A percentile compares a stretch with the other conserved stretches of the same genome.
phyloP scores from a whole-genome alignment of 225 moss, liverwort and hornwort species.

The Takakia lepidozioides region DNA sequence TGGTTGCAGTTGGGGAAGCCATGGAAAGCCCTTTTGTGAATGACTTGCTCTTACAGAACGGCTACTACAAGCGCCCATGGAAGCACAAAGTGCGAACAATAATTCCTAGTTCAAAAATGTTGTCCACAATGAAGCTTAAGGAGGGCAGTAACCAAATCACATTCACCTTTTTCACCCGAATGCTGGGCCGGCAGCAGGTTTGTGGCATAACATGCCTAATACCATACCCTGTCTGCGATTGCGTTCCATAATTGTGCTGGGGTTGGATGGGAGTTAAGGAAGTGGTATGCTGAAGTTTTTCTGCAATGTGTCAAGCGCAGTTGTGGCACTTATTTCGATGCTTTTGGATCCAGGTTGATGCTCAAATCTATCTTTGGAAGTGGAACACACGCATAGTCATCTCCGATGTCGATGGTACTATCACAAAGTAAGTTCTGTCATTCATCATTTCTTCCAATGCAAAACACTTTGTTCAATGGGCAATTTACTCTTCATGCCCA shows the following conservation, averaged over 20 bases:
- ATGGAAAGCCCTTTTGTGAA: constrained; percentile 21
- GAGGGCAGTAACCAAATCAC: constrained; percentile 55
- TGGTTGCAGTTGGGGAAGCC: constrained; percentile 27
- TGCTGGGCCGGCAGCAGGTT: constrained; percentile 58
- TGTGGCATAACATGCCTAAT: no score
- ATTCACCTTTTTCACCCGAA: constrained; percentile 43
- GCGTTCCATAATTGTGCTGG: no score
- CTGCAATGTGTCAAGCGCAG: no score
- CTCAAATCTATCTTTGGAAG: constrained; percentile 52
- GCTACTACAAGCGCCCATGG: constrained; percentile 38
- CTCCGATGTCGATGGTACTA: constrained; percentile 61
- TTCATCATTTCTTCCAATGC: background rate
- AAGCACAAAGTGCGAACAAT: constrained; percentile 38
- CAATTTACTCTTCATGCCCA: no score
- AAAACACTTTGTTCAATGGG: no score
- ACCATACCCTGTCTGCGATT: no score
- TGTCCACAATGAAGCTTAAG: constrained; percentile 43
- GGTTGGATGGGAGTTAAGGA: no score
- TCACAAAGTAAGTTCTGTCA: constrained; percentile 38
- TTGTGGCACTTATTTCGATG: no score
- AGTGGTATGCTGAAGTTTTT: no score
- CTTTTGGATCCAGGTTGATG: constrained; percentile 65
- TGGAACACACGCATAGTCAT: constrained; percentile 58
- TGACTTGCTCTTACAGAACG: constrained; percentile 27
- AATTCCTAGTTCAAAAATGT: constrained; percentile 47